Conservation (phyloP, 306 rosid genomes). For the Psophocarpus tetragonolobus region DNA sequence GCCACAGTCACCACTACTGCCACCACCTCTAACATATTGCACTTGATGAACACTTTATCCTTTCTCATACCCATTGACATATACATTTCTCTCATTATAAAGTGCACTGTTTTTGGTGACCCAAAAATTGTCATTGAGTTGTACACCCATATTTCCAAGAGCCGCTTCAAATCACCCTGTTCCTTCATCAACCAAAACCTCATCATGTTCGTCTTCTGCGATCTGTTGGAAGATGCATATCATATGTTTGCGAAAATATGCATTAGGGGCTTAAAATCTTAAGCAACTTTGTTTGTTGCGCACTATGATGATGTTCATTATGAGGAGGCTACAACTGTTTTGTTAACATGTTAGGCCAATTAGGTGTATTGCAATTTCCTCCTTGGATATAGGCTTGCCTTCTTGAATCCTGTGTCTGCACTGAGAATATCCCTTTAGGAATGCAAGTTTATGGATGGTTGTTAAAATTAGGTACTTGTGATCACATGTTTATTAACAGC, state of each 20-base stretch:
- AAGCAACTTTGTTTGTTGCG: constrained; percentile 53
- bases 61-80: constrained; percentile 46
- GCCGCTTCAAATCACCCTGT: constrained; percentile 29
- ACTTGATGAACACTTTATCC: constrained; percentile 49
- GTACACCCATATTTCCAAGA: constrained; percentile 39
- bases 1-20: too few relatives aligned
- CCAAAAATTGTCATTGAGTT: constrained; percentile 41
- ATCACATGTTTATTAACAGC: constrained; percentile 43
- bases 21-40: constrained; percentile 47
- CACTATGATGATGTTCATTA: constrained; percentile 37
- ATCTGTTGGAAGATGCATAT: constrained; percentile 35
- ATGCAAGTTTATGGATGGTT: constrained; percentile 56
- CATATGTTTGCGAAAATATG: constrained; percentile 41
- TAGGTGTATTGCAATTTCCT: constrained; percentile 38
- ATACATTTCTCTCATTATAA: constrained; percentile 46
- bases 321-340: constrained; percentile 28
- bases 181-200: constrained; percentile 44
- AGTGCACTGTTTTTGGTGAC: constrained; percentile 48
- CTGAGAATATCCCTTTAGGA: constrained; percentile 44
- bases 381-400: constrained; percentile 51
- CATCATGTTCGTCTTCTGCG: constrained; percentile 49
- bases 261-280: constrained; percentile 46
- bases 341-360: constrained; percentile 38
- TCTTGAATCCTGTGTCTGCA: constrained; percentile 50
- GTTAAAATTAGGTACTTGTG: constrained; percentile 40